Percentiles rank a stretch among this genome's conserved stretches.
phyloP scores from a whole-genome alignment of 768 basidiomycete species.

The Leucosporidium yakuticum region DNA sequence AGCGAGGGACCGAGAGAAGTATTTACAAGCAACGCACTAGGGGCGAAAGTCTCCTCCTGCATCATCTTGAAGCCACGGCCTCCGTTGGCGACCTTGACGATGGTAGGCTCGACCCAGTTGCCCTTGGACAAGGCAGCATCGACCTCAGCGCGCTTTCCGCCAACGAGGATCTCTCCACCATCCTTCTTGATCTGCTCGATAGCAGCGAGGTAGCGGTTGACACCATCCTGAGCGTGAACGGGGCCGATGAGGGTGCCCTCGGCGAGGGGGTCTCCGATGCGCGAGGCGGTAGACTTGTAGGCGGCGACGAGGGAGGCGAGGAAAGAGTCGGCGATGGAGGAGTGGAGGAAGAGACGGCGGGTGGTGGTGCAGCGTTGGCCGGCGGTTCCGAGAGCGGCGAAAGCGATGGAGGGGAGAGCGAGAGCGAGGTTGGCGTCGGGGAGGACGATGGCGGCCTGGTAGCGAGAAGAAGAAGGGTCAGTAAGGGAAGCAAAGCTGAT shows the following conservation, averaged over 20 bases:
- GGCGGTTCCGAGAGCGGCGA: conserved; percentile 82
- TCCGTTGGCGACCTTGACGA: conserved; percentile 50
- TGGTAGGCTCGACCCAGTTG: conserved; percentile 84
- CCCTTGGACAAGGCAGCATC: conserved; percentile 56
- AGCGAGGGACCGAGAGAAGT: conserved; percentile 57
- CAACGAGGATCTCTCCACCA: conserved; percentile 70
- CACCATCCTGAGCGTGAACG: conserved; percentile 60
- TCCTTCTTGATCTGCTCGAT: conserved; percentile 49
- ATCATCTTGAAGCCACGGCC: conserved; percentile 21
- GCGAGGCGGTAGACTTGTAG: conserved; percentile 56
- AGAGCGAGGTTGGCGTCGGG: conserved; percentile 86
- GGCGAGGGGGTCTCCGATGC: conserved; percentile 78
- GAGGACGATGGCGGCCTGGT: conserved; percentile 78
- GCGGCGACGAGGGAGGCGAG: conserved; percentile 65
- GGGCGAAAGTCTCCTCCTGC: conserved; percentile 38
- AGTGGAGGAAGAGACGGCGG: conserved; percentile 81
- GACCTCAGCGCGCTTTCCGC: conserved; percentile 52
- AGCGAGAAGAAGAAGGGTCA: background rate
- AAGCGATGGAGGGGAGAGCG: conserved; percentile 84
- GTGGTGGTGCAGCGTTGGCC: conserved; percentile 74
- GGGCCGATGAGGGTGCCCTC: conserved; percentile 73
- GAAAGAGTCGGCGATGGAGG: conserved; percentile 67
- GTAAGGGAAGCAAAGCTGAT: background rate
- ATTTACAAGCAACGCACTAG: conserved; percentile 39
- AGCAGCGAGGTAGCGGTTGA: background rate